Conservation (phyloP, 495 filamentous ascomycete species). For the Xylaria longipes region DNA sequence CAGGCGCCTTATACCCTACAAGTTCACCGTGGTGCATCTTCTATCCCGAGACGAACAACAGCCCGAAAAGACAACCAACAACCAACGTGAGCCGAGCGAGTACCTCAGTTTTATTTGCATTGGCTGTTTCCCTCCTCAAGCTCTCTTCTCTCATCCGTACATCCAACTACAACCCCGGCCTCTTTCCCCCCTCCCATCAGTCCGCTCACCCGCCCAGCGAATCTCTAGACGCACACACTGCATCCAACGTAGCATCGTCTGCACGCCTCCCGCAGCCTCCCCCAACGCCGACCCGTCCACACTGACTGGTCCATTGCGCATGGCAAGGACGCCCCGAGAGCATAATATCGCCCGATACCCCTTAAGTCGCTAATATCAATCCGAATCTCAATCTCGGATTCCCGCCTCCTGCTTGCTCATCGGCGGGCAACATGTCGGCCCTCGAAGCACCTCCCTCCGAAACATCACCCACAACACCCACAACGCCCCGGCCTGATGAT, state of each 20-base stretch:
- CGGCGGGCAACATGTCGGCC: constrained; percentile 36
- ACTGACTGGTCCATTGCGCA: not conserved
- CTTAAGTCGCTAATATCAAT: not conserved
- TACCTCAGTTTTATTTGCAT: constrained; percentile 4
- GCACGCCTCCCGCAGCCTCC: constrained; percentile 16
- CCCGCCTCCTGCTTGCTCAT: not conserved
- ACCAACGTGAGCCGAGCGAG: not conserved
- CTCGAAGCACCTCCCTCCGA: constrained; percentile 36
- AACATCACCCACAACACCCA: constrained; percentile 33
- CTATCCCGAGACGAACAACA: not conserved
- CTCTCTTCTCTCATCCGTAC: not conserved
- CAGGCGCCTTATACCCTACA: not conserved
- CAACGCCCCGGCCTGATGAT: constrained; percentile 33
- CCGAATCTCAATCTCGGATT: not conserved
- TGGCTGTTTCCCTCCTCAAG: not conserved
- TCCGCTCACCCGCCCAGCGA: constrained; percentile 8
- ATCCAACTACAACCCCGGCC: not conserved
- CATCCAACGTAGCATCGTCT: constrained; percentile 23
- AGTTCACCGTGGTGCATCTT: not conserved
- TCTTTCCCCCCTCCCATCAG: not conserved
- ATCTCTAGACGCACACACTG: constrained; percentile 16
- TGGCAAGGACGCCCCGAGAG: constrained; percentile 18
- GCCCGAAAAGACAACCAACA: not conserved
- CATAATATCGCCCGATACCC: constrained; percentile 10
- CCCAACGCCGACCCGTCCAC: constrained; percentile 14